A percentile compares a stretch with the other conserved stretches of the same genome.
Evolutionary conservation across 805 yeast genomes (phyloP).

Genomic region (Clavispora phyllophila): DNA sequence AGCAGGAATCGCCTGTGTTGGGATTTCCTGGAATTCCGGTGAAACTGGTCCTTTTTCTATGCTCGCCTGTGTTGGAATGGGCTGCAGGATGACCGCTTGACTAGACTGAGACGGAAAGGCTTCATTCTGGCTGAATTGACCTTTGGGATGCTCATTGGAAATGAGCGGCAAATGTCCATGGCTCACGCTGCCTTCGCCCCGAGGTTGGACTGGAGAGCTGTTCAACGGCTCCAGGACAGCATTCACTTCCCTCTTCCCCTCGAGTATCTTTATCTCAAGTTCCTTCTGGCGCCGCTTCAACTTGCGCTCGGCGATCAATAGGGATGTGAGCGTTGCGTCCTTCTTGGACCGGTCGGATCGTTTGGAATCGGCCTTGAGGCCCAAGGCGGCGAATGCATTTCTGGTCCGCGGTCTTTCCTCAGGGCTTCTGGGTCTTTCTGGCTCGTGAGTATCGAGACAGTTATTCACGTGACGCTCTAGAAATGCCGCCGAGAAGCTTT

Average conservation of each 20-base stretch:
- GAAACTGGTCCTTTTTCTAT: no score
- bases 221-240: not conserved
- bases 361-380: constrained; percentile 26
- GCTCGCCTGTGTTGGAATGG: no score
- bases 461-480: constrained; percentile 38
- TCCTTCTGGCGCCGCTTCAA: constrained; percentile 16
- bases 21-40: no score
- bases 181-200: not conserved
- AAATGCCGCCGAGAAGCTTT: constrained; percentile 16
- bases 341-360: constrained; percentile 12
- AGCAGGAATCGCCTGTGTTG: not conserved
- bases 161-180: not conserved
- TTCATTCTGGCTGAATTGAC: not conserved
- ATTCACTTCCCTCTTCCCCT: not conserved
- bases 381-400: constrained; percentile 31
- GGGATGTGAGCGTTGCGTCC: constrained; percentile 29
- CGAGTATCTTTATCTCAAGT: constrained; percentile 7
- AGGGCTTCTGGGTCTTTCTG: constrained; percentile 1
- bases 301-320: constrained; percentile 31
- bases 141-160: not conserved
- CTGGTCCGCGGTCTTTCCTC: constrained; percentile 1
- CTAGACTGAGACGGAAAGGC: no score
- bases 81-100: no score
- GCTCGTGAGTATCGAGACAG: constrained; percentile 32
- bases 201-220: not conserved